Percentiles rank a stretch among this genome's conserved stretches.
Evolutionary conservation across 225 moss, liverwort and hornwort species (phyloP).

Genomic region (Polytrichum commune): DNA sequence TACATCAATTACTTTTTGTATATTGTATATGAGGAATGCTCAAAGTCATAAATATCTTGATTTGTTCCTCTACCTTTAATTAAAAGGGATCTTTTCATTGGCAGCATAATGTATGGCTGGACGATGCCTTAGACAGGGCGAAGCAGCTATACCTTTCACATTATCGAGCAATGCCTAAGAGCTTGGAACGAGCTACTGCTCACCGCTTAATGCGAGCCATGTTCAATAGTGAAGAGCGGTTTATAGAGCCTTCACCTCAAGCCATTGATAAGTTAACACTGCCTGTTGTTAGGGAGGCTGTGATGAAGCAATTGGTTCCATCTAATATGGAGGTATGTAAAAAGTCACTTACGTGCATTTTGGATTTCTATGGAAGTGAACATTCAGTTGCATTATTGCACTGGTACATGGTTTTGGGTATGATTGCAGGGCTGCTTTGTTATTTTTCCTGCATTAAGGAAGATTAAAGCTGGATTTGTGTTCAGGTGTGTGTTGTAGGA

Average conservation of each 20-base stretch:
- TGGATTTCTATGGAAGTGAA: not conserved
- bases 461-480: not conserved
- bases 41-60: too few relatives aligned
- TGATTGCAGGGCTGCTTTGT: too few relatives aligned
- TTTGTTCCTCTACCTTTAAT: not conserved
- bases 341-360: not conserved
- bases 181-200: slow-evolving; percentile 96
- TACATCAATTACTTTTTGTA: too few relatives aligned
- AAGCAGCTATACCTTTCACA: slow-evolving; percentile 98
- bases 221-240: slow-evolving; percentile 93
- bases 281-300: slow-evolving; percentile 84
- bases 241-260: slow-evolving; percentile 94
- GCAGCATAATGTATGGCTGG: slow-evolving; percentile 99
- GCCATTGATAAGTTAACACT: slow-evolving; percentile 83
- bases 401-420: not conserved
- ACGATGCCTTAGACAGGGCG: slow-evolving; percentile 98
- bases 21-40: too few relatives aligned
- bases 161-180: slow-evolving; percentile 97
- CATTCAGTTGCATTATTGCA: slow-evolving; percentile 1
- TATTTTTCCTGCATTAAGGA: too few relatives aligned
- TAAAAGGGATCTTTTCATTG: slow-evolving; percentile 12
- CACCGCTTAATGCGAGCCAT: slow-evolving; percentile 97
- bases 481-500: slow-evolving; percentile 96
- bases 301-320: slow-evolving; percentile 90
- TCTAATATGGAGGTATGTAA: slow-evolving; percentile 90